Conservation (phyloP, 1,139 yeast species). For the Arxiozyma slooffiae region DNA sequence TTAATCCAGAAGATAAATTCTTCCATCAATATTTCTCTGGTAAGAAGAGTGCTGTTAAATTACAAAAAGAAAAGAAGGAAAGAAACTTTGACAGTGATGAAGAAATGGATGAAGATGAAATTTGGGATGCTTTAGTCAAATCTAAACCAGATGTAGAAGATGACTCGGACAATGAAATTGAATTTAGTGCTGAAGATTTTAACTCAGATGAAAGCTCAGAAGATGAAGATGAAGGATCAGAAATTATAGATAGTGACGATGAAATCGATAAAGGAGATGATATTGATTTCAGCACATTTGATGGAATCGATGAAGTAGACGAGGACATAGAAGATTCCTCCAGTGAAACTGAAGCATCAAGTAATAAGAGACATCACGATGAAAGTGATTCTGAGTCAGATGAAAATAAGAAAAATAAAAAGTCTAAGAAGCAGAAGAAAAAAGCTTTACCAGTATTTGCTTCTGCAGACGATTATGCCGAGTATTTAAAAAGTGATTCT, state of each 20-base stretch:
- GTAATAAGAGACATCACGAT: constrained; percentile 16
- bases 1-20: constrained; percentile 82
- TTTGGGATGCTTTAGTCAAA: constrained; percentile 82
- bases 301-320: constrained; percentile 9
- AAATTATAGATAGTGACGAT: constrained; percentile 23
- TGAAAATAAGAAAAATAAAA: constrained; percentile 16
- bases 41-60: constrained; percentile 38
- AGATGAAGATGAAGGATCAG: constrained; percentile 26
- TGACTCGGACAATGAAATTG: constrained; percentile 42
- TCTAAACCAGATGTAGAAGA: constrained; percentile 77
- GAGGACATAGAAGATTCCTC: constrained; percentile 12
- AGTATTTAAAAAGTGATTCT: constrained; percentile 58
- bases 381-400: constrained; percentile 18
- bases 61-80: constrained; percentile 29
- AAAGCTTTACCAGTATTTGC: constrained; percentile 68
- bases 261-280: constrained; percentile 20
- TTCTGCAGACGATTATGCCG: constrained; percentile 79
- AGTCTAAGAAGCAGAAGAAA: constrained; percentile 15
- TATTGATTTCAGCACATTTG: neutral
- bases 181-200: constrained; percentile 29
- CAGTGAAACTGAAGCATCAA: constrained; percentile 9
- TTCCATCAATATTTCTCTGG: constrained; percentile 78
- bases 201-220: constrained; percentile 28
- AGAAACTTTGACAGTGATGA: constrained; percentile 40
- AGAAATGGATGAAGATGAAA: constrained; percentile 65